Evolutionary conservation across 2,329 filamentous ascomycete species (phyloP).

Genomic region (Xylaria sp.): DNA sequence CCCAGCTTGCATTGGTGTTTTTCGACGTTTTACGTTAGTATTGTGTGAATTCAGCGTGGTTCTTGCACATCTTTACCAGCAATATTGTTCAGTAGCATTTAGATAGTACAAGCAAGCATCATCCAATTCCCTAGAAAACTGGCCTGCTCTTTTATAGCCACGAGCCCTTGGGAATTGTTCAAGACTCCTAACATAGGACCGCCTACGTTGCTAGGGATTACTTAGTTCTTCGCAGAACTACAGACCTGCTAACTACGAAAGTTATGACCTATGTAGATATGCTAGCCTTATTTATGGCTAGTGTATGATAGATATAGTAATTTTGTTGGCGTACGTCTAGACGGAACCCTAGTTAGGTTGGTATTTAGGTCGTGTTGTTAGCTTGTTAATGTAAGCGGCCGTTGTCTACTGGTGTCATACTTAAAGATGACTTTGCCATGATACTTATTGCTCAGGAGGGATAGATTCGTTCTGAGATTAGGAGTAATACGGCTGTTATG

Average conservation of each 20-base stretch:
- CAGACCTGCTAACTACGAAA: not conserved
- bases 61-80: not conserved
- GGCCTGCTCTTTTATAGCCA: not conserved
- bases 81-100: too few species aligned
- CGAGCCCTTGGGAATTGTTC: too few species aligned
- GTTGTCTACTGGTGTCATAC: too few species aligned
- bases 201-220: not conserved
- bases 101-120: too few species aligned
- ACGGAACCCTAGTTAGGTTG: too few species aligned
- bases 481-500: too few species aligned
- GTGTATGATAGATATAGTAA: not conserved
- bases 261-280: not conserved
- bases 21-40: not conserved
- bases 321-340: too few species aligned
- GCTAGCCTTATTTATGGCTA: not conserved
- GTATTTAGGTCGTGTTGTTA: too few species aligned
- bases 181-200: not conserved
- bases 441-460: too few species aligned
- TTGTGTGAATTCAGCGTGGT: not conserved
- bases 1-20: not conserved
- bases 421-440: too few species aligned
- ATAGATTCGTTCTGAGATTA: too few species aligned
- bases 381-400: too few species aligned
- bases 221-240: not conserved
- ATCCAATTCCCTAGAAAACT: not conserved